Conservation (phyloP, 176 grass and related monocot species). For the Saccharum officinarum region DNA sequence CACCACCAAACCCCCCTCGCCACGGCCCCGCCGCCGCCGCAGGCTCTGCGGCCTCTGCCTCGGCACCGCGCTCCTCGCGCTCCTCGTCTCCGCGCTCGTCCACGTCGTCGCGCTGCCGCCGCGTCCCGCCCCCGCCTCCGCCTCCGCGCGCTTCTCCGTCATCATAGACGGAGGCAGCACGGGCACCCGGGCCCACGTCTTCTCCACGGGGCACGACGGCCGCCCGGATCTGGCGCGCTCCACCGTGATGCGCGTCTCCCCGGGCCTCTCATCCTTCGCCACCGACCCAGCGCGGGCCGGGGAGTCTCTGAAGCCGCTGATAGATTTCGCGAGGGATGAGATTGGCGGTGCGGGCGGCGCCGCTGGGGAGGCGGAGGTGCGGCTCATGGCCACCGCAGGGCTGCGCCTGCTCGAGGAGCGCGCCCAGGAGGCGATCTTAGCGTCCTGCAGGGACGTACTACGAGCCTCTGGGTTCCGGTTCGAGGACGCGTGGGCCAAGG, state of each 20-base stretch:
- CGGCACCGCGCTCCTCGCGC: slow-evolving; percentile 40
- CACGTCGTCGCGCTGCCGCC: slow-evolving; percentile 20
- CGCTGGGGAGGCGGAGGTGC: slow-evolving; percentile 51
- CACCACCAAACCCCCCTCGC: slow-evolving; percentile 36
- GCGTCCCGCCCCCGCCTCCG: not conserved
- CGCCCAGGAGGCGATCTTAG: slow-evolving; percentile 59
- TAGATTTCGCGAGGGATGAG: slow-evolving; percentile 58
- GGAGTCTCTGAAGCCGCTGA: slow-evolving; percentile 51
- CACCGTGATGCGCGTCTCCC: slow-evolving; percentile 62
- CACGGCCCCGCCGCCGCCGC: slow-evolving; percentile 28
- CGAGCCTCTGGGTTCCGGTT: slow-evolving; percentile 67
- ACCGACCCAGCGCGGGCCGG: slow-evolving; percentile 45
- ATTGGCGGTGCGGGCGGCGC: slow-evolving; percentile 32
- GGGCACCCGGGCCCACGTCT: slow-evolving; percentile 80
- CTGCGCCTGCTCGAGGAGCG: slow-evolving; percentile 56
- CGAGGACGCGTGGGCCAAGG: slow-evolving; percentile 71
- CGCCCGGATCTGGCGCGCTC: slow-evolving; percentile 74
- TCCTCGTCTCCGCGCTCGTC: slow-evolving; percentile 42
- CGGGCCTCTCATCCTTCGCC: slow-evolving; percentile 75
- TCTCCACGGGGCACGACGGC: slow-evolving; percentile 44
- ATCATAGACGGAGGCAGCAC: slow-evolving; percentile 84
- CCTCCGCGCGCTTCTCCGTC: slow-evolving; percentile 46
- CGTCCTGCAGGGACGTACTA: slow-evolving; percentile 66
- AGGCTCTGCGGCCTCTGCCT: slow-evolving; percentile 50
- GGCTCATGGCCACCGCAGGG: slow-evolving; percentile 89